Evolutionary conservation across 768 basidiomycete species (phyloP).

Genomic region (Rhodotorula kratochvilovae): DNA sequence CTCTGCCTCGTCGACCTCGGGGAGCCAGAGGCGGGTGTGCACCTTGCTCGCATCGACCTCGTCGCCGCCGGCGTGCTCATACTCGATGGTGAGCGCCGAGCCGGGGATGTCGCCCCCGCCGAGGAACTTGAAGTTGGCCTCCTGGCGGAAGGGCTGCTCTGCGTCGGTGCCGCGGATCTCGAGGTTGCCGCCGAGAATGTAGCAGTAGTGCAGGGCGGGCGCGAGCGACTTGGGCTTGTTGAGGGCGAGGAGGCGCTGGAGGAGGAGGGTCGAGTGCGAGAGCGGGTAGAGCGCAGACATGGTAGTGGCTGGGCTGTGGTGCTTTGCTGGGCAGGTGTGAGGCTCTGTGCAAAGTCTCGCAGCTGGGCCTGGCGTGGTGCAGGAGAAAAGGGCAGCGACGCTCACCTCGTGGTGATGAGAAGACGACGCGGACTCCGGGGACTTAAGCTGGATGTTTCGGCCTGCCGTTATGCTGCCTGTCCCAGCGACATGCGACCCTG

Average conservation of each 20-base stretch:
- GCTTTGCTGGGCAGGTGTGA: background rate
- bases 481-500: too few relatives aligned
- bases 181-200: slow-evolving; percentile 1
- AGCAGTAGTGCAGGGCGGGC: slow-evolving; percentile 31
- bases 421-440: too few relatives aligned
- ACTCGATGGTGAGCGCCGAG: slow-evolving; percentile 62
- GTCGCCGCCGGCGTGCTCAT: slow-evolving; percentile 52
- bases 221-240: slow-evolving; percentile 12
- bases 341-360: too few relatives aligned
- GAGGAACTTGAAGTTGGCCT: slow-evolving; percentile 74
- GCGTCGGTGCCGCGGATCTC: slow-evolving; percentile 30
- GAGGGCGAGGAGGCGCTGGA: slow-evolving; percentile 20
- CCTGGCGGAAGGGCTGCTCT: slow-evolving; percentile 36
- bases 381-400: too few relatives aligned
- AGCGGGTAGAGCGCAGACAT: slow-evolving; percentile 21
- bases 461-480: too few relatives aligned
- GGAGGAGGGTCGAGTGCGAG: slow-evolving; percentile 22
- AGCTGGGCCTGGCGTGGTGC: too few relatives aligned
- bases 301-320: background rate
- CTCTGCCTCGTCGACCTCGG: slow-evolving; percentile 65
- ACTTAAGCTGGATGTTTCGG: too few relatives aligned
- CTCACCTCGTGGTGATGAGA: too few relatives aligned
- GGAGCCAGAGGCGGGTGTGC: slow-evolving; percentile 66
- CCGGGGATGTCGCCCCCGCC: slow-evolving; percentile 72
- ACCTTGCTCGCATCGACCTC: slow-evolving; percentile 28